These are phyloP conservation scores for Ganoderma sp. DNA, from an alignment of 1,284 basidiomycete species.

Conservation along the genomic window DNA sequence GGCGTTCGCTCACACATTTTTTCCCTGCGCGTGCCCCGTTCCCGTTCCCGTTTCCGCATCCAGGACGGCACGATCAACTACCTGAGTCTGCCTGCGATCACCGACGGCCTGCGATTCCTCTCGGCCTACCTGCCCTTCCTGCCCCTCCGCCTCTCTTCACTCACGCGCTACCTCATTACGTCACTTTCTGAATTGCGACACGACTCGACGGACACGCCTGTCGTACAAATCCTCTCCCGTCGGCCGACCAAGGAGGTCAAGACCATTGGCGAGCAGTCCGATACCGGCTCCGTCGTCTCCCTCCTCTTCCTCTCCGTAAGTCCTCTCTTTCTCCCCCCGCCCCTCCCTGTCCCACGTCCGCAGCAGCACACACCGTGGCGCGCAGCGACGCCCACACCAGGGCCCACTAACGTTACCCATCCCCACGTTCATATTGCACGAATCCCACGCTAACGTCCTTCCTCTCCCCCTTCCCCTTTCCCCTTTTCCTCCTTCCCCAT, in stretches of 20 bases:
- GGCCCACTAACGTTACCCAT: neutral
- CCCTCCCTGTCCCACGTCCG: neutral
- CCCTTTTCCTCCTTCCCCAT: neutral
- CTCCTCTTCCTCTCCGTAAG: conserved; percentile 69
- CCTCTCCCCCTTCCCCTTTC: neutral
- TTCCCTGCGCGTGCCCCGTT: neutral
- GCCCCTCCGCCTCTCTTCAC: conserved; percentile 70
- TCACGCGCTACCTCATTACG: conserved; percentile 57
- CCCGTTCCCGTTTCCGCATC: neutral
- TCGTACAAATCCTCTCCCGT: conserved; percentile 69
- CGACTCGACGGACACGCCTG: conserved; percentile 59
- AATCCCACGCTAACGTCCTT: neutral
- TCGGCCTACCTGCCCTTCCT: conserved; percentile 78
- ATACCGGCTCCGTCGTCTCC: conserved; percentile 68
- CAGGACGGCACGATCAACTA: conserved; percentile 88
- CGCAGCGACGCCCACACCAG: neutral
- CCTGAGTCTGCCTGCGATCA: conserved; percentile 73
- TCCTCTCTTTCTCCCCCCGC: conserved; percentile 19
- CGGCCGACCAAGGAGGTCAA: conserved; percentile 55
- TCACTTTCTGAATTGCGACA: conserved; percentile 63
- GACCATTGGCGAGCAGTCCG: conserved; percentile 66
- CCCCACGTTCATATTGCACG: conserved; percentile 1
- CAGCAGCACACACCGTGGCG: neutral
- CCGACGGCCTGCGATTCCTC: conserved; percentile 75
- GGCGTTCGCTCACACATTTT: neutral